Base-by-base conservation (phyloP, 176 grass and related monocot species). In the Echinochloa phyllopogon region DNA sequence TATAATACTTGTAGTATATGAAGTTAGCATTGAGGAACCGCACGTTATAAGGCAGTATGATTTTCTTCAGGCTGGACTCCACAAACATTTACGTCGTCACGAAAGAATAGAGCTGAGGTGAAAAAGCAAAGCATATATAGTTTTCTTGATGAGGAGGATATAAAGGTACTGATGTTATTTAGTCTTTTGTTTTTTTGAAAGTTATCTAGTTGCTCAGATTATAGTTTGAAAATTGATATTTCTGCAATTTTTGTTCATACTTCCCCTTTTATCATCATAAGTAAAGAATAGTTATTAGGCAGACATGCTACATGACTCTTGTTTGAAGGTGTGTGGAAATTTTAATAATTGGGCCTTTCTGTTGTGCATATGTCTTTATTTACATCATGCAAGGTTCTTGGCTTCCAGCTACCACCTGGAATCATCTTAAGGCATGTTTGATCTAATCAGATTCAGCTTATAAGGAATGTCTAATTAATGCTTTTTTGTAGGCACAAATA, bases 111-210 rank as follows among this genome's bases (percentile, higher is more conserved):
- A 86, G 74, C 91, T 44, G 93, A 95, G 38, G 11, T 90, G 78
- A 90, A 94, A 88, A 87, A 95, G 52, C 96, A 98, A 84, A 98
- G 68, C 83, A 89, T 98, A 84, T 91, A 94, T 43, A 95, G 48
- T 88, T 98, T 98, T 87, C 77, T 98, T 75, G 96, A 98, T 82
- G 96, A 98, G 50, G 96, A 95, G 62, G 96, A 98, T 58, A 83
- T 98, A 47, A 98, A 98, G 96, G 96, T 98, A 84, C 38, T 37
- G 39, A 49, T 86, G 10, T 38, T 58, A 58, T 60, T 49, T 90
- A 75, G 33, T 88, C 10, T 70, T 79, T 53, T 48, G n/a, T 37
- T 49, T 33, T 64, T 49, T 60, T 40, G 16, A n/a, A 14, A 20
- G 23, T 48, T 56, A 71, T 63, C 24, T 16, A 63, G 38, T 11